Conservation (phyloP, 129 eudicot genomes). For the Flaveria trinervia region DNA sequence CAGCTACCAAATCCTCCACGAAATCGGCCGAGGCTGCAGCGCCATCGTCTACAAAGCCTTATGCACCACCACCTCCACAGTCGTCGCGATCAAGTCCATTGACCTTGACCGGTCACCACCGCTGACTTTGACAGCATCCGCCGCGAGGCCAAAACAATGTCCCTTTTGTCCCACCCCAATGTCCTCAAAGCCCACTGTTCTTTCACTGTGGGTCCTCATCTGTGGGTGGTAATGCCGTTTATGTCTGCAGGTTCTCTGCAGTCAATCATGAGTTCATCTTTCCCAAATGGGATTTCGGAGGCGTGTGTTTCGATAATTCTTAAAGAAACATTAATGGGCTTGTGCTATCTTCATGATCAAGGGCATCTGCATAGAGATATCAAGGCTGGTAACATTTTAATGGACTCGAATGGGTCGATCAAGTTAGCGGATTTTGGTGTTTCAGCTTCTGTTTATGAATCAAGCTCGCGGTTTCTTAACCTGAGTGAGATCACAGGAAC, state of each 20-base stretch:
- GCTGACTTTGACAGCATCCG: constrained; percentile 55
- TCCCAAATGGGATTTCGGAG: constrained; percentile 61
- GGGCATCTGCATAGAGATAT: constrained; percentile 81
- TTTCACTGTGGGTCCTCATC: constrained; percentile 58
- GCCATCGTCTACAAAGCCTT: constrained; percentile 72
- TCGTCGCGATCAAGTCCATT: constrained; percentile 67
- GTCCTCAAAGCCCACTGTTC: constrained; percentile 68
- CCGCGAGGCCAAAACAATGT: constrained; percentile 69
- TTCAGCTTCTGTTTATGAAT: constrained; percentile 64
- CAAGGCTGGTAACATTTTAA: constrained; percentile 70
- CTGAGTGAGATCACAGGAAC: constrained; percentile 61
- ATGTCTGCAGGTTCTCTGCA: constrained; percentile 80
- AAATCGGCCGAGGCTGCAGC: constrained; percentile 62
- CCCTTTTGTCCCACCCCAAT: constrained; percentile 68
- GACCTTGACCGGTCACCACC: constrained; percentile 60
- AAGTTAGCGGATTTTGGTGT: constrained; percentile 79
- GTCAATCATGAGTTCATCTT: constrained; percentile 58
- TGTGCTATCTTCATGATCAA: constrained; percentile 68
- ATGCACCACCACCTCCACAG: constrained; percentile 44
- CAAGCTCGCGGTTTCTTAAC: constrained; percentile 33
- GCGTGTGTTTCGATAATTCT: constrained; percentile 55
- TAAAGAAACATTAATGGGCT: constrained; percentile 54
- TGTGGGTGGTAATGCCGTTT: constrained; percentile 90
- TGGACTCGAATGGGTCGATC: constrained; percentile 56
- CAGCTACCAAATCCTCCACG: constrained; percentile 51